Evolutionary conservation across 2,329 filamentous ascomycete genomes (phyloP).

Genomic region (Alternaria triticimaculans): DNA sequence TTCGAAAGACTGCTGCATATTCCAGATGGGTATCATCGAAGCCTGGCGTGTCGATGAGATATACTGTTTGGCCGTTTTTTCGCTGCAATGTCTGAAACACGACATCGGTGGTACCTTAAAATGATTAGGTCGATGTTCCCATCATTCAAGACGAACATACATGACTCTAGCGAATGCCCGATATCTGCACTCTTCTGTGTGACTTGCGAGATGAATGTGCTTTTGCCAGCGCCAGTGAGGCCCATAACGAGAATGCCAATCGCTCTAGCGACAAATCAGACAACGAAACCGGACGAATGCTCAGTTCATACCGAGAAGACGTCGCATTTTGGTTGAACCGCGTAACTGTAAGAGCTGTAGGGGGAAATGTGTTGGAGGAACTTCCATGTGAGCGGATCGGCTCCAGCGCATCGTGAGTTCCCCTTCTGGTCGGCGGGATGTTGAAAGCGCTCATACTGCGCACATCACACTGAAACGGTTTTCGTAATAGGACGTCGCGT

Average conservation of each 20-base stretch:
- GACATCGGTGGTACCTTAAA: conserved; percentile 13
- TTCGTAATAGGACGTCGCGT: neutral
- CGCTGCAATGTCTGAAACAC: neutral
- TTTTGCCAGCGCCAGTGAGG: conserved; percentile 52
- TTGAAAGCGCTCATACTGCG: neutral
- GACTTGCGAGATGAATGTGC: conserved; percentile 42
- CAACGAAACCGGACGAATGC: neutral
- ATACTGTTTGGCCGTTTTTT: neutral
- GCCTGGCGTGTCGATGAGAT: conserved; percentile 56
- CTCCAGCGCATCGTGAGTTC: neutral
- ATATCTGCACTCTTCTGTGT: conserved; percentile 24
- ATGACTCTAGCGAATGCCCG: conserved; percentile 34
- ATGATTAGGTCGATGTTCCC: neutral
- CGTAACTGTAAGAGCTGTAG: neutral
- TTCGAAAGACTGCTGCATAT: conserved; percentile 52
- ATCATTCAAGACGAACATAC: conserved; percentile 15
- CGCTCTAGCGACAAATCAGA: neutral
- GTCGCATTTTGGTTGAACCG: neutral
- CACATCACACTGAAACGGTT: neutral
- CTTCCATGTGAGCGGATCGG: neutral
- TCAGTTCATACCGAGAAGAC: neutral
- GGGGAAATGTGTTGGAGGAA: neutral
- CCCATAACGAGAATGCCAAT: conserved; percentile 50
- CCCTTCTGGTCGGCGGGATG: neutral
- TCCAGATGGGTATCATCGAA: conserved; percentile 55